Evolutionary conservation across 306 rosid genomes (phyloP), one percentile per base, ranked within the genome.

Genomic region (Dalbergia cochinchinensis): DNA sequence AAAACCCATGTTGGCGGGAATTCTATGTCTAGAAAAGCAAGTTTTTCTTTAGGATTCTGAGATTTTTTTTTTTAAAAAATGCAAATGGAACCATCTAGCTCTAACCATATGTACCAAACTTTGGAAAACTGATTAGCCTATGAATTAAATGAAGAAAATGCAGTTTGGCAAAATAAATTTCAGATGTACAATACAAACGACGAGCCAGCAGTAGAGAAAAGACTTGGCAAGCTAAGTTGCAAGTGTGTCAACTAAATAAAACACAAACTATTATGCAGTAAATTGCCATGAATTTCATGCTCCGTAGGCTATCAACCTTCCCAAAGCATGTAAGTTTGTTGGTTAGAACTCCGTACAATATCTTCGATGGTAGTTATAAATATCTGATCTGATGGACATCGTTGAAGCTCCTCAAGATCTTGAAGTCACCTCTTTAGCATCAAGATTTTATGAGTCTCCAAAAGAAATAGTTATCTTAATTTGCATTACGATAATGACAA

Each of bases 121-220:
- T 69, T 37, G 65, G 58, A 51, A 44, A 75, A 53, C 62, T 48
- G 11, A 70, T 14, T 70, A 70, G 19, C 58, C 78, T 73, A 31
- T 39, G 68, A 84, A 85, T 61, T 77, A 39, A 74, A 74, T 13
- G 41, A 71, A 60, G 39, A 58, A 37, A 67, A 71, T 73, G 42
- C 70, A 65, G 57, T 64, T n/a, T 45, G 63, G 57, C 47, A 78
- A 54, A 79, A 57, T 65, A 61, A 71, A 22, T 74, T 74, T 80
- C 81, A 58, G 74, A 84, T 80, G 71, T 50, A 81, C 87, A 80
- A 71, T n/a, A 77, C 55, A 61, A 48, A 69, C 72, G 31, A 26
- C 31, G 3, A 71, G 54, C 77, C 73, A 42, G 77, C 73, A 85
- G 26, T 14, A 62, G 20, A 74, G 74, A 64, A 51, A 51, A 47